Percentiles rank a stretch among this genome's conserved stretches.
Evolutionary conservation across 139 green algal genomes (phyloP).

Genomic region (Picochlorum sp.): DNA sequence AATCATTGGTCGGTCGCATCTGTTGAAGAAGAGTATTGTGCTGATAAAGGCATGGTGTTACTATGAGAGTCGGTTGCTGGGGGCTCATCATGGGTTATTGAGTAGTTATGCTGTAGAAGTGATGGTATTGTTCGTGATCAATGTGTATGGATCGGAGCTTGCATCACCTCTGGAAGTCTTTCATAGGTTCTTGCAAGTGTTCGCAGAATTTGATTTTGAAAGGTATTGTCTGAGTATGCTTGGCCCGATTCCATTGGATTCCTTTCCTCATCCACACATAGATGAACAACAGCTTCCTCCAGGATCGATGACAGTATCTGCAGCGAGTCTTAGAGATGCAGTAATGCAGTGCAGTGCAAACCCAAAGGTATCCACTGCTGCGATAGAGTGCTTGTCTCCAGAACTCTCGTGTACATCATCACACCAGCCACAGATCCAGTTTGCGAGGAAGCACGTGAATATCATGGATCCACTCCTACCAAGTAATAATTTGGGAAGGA

Average conservation of each 20-base stretch:
- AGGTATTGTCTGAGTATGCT: slow-evolving; percentile 68
- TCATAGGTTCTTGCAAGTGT: slow-evolving; percentile 78
- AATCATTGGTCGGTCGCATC: slow-evolving; percentile 59
- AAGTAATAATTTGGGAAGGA: slow-evolving; percentile 91
- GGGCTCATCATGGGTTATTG: slow-evolving; percentile 89
- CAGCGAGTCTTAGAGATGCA: slow-evolving; percentile 23
- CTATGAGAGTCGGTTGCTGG: slow-evolving; percentile 91
- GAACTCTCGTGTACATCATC: neutral
- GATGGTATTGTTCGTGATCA: slow-evolving; percentile 93
- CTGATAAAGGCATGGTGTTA: slow-evolving; percentile 98
- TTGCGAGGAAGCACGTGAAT: slow-evolving; percentile 64
- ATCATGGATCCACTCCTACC: slow-evolving; percentile 89
- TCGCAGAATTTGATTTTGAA: slow-evolving; percentile 85
- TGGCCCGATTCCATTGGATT: slow-evolving; percentile 49
- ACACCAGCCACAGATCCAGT: neutral
- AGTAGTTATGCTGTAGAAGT: slow-evolving; percentile 93
- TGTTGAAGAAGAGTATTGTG: slow-evolving; percentile 95
- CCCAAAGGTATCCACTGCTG: slow-evolving; percentile 5
- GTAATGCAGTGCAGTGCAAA: slow-evolving; percentile 37
- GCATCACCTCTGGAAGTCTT: slow-evolving; percentile 74
- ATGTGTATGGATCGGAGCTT: slow-evolving; percentile 54
- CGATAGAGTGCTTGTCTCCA: neutral
- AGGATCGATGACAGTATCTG: slow-evolving; percentile 11
- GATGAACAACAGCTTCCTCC: slow-evolving; percentile 9
- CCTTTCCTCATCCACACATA: slow-evolving; percentile 32